phyloP scores from a whole-genome alignment of 2,329 filamentous ascomycete species.

The Fusarium mangiferae region DNA sequence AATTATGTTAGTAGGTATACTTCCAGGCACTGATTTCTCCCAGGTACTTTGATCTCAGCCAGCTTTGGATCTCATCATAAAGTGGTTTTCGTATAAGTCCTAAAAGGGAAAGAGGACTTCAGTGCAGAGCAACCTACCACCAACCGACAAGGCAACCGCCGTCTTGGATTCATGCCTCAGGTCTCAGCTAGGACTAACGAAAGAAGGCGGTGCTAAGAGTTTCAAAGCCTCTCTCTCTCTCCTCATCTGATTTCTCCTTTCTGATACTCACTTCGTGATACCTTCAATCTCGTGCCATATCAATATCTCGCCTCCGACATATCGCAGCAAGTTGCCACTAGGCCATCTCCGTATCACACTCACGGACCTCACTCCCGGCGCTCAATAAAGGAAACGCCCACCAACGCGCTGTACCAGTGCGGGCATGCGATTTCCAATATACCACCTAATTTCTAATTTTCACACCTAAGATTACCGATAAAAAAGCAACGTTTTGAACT shows the following conservation, averaged over 20 bases:
- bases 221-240: neutral
- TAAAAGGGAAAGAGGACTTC: constrained; percentile 42
- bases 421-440: neutral
- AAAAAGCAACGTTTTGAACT: neutral
- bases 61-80: neutral
- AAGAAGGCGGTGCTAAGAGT: constrained; percentile 13
- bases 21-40: neutral
- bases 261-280: neutral
- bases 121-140: constrained; percentile 15
- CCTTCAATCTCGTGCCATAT: neutral
- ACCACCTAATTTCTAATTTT: neutral
- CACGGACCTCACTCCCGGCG: constrained; percentile 9
- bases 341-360: constrained; percentile 14
- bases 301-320: neutral
- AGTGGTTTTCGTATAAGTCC: constrained; percentile 25
- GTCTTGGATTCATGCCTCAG: constrained; percentile 35
- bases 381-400: neutral
- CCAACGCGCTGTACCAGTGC: neutral
- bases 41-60: neutral
- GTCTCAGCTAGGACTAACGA: constrained; percentile 37
- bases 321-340: constrained; percentile 17
- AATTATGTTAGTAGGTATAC: neutral
- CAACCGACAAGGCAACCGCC: neutral
- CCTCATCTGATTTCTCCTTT: neutral
- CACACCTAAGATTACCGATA: neutral